These are phyloP conservation scores for Metschnikowia picachoensis DNA, from an alignment of 805 yeast genomes.

Conservation along the genomic window DNA sequence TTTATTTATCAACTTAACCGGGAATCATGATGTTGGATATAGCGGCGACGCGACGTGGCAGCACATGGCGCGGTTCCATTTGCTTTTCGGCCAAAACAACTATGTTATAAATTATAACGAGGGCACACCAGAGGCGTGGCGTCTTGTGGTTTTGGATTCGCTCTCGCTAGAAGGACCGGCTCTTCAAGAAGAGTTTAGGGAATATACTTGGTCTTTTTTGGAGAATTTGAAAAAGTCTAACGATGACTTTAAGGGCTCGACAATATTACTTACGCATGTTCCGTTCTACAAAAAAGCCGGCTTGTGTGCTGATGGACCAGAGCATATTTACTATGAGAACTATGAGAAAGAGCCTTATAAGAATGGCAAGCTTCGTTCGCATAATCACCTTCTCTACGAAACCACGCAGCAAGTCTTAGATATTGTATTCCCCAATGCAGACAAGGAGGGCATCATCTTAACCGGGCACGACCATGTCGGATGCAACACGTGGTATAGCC, in stretches of 20 bases:
- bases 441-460: constrained; percentile 71
- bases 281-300: constrained; percentile 85
- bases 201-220: constrained; percentile 71
- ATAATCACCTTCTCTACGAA: constrained; percentile 74
- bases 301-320: constrained; percentile 83
- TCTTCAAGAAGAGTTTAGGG: constrained; percentile 63
- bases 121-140: constrained; percentile 68
- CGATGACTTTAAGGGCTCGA: constrained; percentile 61
- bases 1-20: constrained; percentile 77
- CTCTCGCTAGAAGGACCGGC: constrained; percentile 89
- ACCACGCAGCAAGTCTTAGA: constrained; percentile 65
- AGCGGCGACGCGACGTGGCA: constrained; percentile 92
- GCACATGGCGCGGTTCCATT: constrained; percentile 75
- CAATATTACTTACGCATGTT: constrained; percentile 81
- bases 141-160: constrained; percentile 84
- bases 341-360: constrained; percentile 63
- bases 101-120: constrained; percentile 69
- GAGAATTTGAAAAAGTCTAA: constrained; percentile 50
- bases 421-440: constrained; percentile 59
- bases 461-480: constrained; percentile 98
- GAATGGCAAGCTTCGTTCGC: constrained; percentile 69
- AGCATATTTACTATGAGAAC: constrained; percentile 43
- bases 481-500: constrained; percentile 67
- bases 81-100: constrained; percentile 80
- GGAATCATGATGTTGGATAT: constrained; percentile 96